These are phyloP conservation scores for Coleophoma crateriformis DNA, from an alignment of 2,329 filamentous ascomycete species.

Conservation along the genomic window DNA sequence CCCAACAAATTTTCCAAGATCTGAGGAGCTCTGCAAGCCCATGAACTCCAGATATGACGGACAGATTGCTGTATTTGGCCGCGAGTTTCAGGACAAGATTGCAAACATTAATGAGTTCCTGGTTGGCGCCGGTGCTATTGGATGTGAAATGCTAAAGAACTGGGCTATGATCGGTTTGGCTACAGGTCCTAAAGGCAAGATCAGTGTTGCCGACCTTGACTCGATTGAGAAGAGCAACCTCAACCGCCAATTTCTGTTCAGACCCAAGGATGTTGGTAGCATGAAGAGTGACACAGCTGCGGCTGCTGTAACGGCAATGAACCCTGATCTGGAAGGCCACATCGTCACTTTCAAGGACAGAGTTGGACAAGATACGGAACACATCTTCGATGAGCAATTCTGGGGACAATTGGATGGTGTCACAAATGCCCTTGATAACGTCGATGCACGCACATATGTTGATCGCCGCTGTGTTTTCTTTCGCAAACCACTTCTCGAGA, in stretches of 20 bases:
- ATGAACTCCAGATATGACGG: conserved; percentile 86
- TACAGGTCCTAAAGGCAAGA: conserved; percentile 80
- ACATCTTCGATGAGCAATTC: conserved; percentile 90
- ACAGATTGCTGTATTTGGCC: conserved; percentile 93
- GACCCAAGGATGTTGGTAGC: conserved; percentile 85
- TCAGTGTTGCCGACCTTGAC: conserved; percentile 95
- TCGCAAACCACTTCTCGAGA: conserved; percentile 93
- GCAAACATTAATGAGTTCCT: conserved; percentile 88
- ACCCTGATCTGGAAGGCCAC: conserved; percentile 82
- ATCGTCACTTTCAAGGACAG: conserved; percentile 84
- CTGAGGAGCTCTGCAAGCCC: conserved; percentile 84
- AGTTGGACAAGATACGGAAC: conserved; percentile 86
- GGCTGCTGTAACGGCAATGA: conserved; percentile 88
- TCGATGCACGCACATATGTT: conserved; percentile 94
- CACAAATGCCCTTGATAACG: conserved; percentile 95
- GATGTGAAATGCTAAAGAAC: conserved; percentile 99
- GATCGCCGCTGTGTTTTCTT: conserved; percentile 97
- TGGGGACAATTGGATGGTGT: conserved; percentile 85
- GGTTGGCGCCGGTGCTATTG: conserved; percentile 93
- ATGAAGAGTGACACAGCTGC: conserved; percentile 96
- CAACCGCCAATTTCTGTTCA: conserved; percentile 95
- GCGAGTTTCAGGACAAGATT: conserved; percentile 90
- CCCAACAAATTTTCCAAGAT: conserved; percentile 67
- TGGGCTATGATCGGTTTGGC: conserved; percentile 98
- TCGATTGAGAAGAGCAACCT: conserved; percentile 98